A percentile compares a stretch with the other conserved stretches of the same genome.
These are phyloP conservation scores for Penicillium sp. DNA, from an alignment of 2,329 filamentous ascomycete species.

Conservation along the genomic window DNA sequence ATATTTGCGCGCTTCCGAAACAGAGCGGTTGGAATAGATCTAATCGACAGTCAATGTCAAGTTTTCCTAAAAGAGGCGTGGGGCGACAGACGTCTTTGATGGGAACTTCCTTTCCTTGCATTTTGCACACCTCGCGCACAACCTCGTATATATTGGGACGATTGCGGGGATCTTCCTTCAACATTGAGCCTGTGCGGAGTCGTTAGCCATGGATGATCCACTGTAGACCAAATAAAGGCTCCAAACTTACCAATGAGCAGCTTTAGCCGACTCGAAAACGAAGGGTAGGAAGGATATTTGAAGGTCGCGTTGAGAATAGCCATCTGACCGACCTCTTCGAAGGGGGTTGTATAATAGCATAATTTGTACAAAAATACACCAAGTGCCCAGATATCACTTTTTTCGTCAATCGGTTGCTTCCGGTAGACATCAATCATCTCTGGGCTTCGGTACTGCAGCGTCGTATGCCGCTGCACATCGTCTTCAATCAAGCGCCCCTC, in stretches of 20 bases:
- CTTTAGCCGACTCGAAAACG: constrained; percentile 87
- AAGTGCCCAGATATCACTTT: constrained; percentile 97
- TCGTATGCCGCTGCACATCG: constrained; percentile 95
- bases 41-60: constrained; percentile 33
- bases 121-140: constrained; percentile 76
- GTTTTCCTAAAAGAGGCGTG: not conserved
- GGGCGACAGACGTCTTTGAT: constrained; percentile 73
- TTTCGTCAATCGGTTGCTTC: constrained; percentile 95
- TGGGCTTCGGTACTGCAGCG: constrained; percentile 92
- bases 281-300: constrained; percentile 82
- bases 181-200: constrained; percentile 68
- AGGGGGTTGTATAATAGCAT: constrained; percentile 98
- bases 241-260: constrained; percentile 72
- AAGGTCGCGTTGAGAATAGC: constrained; percentile 95
- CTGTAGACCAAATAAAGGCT: not conserved
- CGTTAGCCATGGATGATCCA: constrained; percentile 20
- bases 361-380: constrained; percentile 95
- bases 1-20: constrained; percentile 61
- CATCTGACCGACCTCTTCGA: constrained; percentile 95
- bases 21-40: constrained; percentile 68
- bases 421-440: constrained; percentile 99
- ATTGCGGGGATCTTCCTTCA: constrained; percentile 73
- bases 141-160: constrained; percentile 95
- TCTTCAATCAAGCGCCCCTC: constrained; percentile 94
- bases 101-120: constrained; percentile 82